Base-by-base conservation (phyloP, 441 rosid genomes). In the Kokia cookei region DNA sequence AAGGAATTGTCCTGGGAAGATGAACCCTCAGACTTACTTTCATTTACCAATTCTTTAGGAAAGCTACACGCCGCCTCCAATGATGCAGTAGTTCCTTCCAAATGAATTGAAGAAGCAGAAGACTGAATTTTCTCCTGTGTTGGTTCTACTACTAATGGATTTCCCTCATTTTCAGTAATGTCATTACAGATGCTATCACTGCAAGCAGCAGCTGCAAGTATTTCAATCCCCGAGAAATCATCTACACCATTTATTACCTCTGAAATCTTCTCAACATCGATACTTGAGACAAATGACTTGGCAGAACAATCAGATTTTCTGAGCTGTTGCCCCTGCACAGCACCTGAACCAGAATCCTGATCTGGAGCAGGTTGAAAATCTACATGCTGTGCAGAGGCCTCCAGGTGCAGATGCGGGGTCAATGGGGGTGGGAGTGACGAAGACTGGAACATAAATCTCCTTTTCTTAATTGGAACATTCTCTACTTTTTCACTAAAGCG, bases 191-290 rank as follows among this genome's bases (percentile, higher is more conserved):
- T 63, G 72, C 74, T 58, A 69, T 58, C 68, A 40, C 50, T 17
- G 68, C 68, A 64, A 40, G 68, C 68, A 64, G 27, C 93, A 60
- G 81, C 81, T 50, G 91, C 90, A 78, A 89, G 91, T 43, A 89
- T 83, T 68, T 76, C 84, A 53, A 87, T 84, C 61, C 90, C 90
- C 60, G 93, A 89, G 81, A 86, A 85, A 72, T 85, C 89, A 14
- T 80, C 80, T 13, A 69, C 65, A 43, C 42, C 72, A 68, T 65
- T 42, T n/a, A 2, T 11, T 61, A 29, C 66, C 6, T 51, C 71
- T 8, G 82, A 72, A 73, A 63, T 27, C 61, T 65, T 80, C 24
- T 60, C 64, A 42, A 62, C 71, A 47, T 48, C 58, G 14, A 65
- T 69, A 65, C 54, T 24, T 59, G 42, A 69, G 15, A 51, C 63